phyloP scores from a whole-genome alignment of 176 grass and related monocot genomes.

The Melocanna baccifera region DNA sequence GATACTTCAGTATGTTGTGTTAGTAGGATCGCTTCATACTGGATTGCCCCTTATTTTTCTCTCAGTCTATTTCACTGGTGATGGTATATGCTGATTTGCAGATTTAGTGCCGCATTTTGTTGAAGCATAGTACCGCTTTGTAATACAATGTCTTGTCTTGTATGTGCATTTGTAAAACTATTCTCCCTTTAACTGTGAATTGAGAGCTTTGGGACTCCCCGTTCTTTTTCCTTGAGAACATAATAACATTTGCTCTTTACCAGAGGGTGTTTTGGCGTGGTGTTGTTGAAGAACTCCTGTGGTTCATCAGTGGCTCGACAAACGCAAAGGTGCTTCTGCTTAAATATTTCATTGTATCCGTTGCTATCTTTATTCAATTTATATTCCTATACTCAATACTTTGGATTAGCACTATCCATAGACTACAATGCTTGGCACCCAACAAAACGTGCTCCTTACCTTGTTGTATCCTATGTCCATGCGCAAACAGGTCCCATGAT shows the following conservation, averaged over 20 bases:
- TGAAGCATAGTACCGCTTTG: background rate
- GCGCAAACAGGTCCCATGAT: background rate
- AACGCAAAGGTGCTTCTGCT: constrained; percentile 58
- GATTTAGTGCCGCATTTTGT: constrained; percentile 3
- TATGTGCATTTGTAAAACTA: background rate
- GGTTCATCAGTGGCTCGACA: constrained; percentile 92
- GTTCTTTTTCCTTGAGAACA: background rate
- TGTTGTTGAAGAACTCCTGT: constrained; percentile 84
- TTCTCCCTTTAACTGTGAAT: background rate
- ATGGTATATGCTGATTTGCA: background rate
- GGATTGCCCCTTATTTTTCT: background rate
- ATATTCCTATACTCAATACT: background rate
- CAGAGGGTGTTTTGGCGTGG: constrained; percentile 89
- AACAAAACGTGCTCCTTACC: background rate
- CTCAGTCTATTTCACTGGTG: background rate
- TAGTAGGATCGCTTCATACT: background rate
- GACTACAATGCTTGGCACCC: background rate
- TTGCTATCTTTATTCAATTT: background rate
- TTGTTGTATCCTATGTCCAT: background rate
- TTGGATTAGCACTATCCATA: background rate
- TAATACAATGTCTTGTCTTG: background rate
- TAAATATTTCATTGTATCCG: background rate
- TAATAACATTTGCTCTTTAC: constrained; percentile 24
- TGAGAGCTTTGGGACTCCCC: background rate
- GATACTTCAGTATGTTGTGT: background rate